Evolutionary conservation across 1,284 basidiomycete species (phyloP).

Genomic region (Rhodotorula sp.): DNA sequence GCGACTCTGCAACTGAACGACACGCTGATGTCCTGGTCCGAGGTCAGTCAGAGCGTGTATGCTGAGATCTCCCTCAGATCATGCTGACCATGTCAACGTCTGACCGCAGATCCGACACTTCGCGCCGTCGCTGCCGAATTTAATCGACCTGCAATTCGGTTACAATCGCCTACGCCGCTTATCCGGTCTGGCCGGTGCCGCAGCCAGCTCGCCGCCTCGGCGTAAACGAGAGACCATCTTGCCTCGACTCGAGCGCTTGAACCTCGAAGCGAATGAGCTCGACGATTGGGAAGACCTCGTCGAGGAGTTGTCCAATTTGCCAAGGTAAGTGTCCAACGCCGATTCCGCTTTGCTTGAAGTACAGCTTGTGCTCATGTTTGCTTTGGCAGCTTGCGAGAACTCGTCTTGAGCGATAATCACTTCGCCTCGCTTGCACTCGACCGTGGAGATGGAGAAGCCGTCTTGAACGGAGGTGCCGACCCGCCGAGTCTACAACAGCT

Average conservation of each 20-base stretch:
- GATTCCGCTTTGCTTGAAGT: neutral
- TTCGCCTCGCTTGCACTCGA: conserved; percentile 54
- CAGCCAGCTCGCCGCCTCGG: too few relatives aligned
- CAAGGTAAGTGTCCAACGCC: conserved; percentile 3
- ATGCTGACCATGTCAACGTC: neutral
- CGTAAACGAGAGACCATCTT: conserved; percentile 12
- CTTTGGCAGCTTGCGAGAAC: conserved; percentile 57
- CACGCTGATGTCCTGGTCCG: conserved; percentile 68
- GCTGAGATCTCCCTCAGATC: too few relatives aligned
- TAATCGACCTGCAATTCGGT: conserved; percentile 71
- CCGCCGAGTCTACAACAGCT: conserved; percentile 49
- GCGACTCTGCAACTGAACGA: conserved; percentile 73
- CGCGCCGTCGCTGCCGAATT: conserved; percentile 59
- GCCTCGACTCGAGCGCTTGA: conserved; percentile 51
- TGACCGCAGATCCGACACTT: conserved; percentile 51
- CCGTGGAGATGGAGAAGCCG: neutral
- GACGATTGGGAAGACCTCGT: conserved; percentile 9
- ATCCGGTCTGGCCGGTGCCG: too few relatives aligned
- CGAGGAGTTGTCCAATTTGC: neutral
- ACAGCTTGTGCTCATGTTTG: neutral
- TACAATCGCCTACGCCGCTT: conserved; percentile 61
- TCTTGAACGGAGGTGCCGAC: neutral
- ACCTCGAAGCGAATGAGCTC: conserved; percentile 21
- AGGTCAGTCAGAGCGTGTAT: conserved; percentile 52
- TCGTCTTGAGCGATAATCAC: conserved; percentile 62